These are phyloP conservation scores for Gymnopilus junonius DNA, from an alignment of 768 basidiomycete genomes.

Conservation along the genomic window DNA sequence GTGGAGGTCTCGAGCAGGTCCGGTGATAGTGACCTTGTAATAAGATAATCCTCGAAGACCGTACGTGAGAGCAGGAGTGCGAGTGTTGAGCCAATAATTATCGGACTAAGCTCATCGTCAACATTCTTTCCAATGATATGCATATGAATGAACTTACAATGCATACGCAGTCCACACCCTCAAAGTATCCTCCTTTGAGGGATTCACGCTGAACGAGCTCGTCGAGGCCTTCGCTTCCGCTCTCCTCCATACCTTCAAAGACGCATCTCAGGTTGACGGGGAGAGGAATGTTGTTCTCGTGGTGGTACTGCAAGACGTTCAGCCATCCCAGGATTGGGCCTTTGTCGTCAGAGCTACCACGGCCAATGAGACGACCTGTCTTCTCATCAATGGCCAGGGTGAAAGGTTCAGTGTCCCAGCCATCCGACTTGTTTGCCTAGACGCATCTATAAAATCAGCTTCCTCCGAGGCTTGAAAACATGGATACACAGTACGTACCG, in stretches of 20 bases:
- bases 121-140: neutral
- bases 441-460: neutral
- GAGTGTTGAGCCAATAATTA: conserved; percentile 92
- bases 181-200: conserved; percentile 76
- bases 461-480: neutral
- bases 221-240: conserved; percentile 88
- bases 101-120: conserved; percentile 60
- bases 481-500: conserved; percentile 44
- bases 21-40: conserved; percentile 81
- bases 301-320: conserved; percentile 87
- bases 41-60: conserved; percentile 89
- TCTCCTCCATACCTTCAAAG: conserved; percentile 99
- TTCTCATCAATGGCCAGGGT: conserved; percentile 52
- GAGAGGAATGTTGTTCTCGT: conserved; percentile 63
- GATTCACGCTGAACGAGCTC: conserved; percentile 82
- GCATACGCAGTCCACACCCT: conserved; percentile 90
- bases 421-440: conserved; percentile 62
- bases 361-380: conserved; percentile 72
- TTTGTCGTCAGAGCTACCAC: conserved; percentile 91
- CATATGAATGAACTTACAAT: conserved; percentile 57
- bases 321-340: conserved; percentile 90
- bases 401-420: conserved; percentile 91
- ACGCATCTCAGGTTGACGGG: conserved; percentile 92
- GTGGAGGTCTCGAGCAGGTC: conserved; percentile 88
- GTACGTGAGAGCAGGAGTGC: conserved; percentile 82